Conservation (phyloP, 2,329 filamentous ascomycete genomes). For the Alternaria gansuensis region DNA sequence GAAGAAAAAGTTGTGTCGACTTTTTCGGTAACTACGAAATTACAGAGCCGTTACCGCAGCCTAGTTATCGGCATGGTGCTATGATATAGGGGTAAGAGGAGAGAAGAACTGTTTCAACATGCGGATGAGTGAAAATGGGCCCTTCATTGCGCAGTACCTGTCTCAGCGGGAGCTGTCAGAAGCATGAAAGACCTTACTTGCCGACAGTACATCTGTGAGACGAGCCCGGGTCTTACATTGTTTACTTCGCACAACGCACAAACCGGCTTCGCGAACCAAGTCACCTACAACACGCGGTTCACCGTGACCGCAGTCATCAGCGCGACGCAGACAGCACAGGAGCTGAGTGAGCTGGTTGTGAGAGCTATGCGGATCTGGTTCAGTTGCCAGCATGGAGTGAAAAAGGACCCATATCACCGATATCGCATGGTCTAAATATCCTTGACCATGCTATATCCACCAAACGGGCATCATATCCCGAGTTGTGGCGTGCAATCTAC, state of each 20-base stretch:
- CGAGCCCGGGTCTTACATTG: not conserved
- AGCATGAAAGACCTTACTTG: not conserved
- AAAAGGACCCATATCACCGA: not conserved
- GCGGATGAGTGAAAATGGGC: not conserved
- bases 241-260: not conserved
- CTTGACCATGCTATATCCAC: not conserved
- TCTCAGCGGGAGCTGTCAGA: not conserved
- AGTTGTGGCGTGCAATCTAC: conserved; percentile 3
- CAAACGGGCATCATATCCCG: conserved; percentile 3
- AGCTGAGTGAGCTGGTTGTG: not conserved
- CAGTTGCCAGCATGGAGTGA: not conserved
- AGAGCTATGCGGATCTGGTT: not conserved
- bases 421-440: not conserved
- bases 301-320: not conserved
- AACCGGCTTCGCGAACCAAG: not conserved
- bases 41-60: conserved; percentile 47
- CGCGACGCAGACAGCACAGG: not conserved
- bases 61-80: conserved; percentile 39
- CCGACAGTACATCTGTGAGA: not conserved
- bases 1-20: conserved; percentile 45
- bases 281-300: not conserved
- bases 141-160: not conserved
- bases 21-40: conserved; percentile 51
- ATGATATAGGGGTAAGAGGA: conserved; percentile 39
- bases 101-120: not conserved